phyloP scores from a whole-genome alignment of 2,329 filamentous ascomycete genomes.

The Stagonosporopsis vannaccii region DNA sequence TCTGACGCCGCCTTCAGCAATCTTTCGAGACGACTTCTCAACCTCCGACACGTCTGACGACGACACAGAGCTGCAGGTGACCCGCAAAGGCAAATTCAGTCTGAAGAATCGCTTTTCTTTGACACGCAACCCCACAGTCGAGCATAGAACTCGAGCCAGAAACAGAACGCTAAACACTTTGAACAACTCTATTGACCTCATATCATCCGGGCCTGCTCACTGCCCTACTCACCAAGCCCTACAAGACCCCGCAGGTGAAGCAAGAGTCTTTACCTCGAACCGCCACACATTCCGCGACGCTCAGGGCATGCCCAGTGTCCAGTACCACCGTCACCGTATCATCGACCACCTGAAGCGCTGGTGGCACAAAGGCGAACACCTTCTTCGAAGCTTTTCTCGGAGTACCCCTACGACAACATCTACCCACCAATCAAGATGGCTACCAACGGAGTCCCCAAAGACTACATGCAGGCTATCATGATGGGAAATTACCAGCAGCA shows the following conservation, averaged over 20 bases:
- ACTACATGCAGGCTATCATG: background rate
- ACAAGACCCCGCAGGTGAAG: constrained; percentile 32
- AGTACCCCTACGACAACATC: background rate
- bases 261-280: constrained; percentile 25
- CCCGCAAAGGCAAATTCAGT: constrained; percentile 33
- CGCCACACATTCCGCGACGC: constrained; percentile 37
- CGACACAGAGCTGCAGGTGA: constrained; percentile 27
- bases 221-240: constrained; percentile 22
- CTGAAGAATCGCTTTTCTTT: constrained; percentile 35
- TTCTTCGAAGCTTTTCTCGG: constrained; percentile 26
- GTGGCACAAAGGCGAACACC: constrained; percentile 33
- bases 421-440: background rate
- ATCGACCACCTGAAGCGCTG: constrained; percentile 29
- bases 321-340: constrained; percentile 32
- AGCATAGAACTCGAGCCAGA: constrained; percentile 18
- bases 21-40: constrained; percentile 36
- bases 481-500: background rate
- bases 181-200: constrained; percentile 21
- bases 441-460: background rate
- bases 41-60: constrained; percentile 38
- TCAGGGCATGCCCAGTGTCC: constrained; percentile 31
- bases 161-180: constrained; percentile 9
- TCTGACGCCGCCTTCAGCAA: constrained; percentile 51
- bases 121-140: constrained; percentile 24
- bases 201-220: constrained; percentile 21